Evolutionary conservation across 2,329 filamentous ascomycete genomes (phyloP).

Genomic region (Penicillium rolfsii): DNA sequence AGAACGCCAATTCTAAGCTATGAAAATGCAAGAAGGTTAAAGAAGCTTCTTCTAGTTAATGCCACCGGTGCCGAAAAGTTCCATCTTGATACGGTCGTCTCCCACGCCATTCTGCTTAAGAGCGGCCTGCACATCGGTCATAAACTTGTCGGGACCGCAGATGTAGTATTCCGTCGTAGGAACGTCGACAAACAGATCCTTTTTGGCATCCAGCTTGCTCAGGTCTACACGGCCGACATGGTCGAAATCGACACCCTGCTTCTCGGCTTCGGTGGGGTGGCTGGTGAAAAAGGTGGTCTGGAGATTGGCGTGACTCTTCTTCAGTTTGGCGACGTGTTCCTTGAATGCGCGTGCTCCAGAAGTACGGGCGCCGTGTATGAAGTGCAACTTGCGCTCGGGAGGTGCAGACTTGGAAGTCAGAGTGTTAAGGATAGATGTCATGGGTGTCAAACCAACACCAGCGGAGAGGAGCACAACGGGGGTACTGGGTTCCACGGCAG

Average conservation of each 20-base stretch:
- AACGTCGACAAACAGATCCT: slow-evolving; percentile 61
- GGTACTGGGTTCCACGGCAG: slow-evolving; percentile 38
- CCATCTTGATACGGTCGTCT: slow-evolving; percentile 64
- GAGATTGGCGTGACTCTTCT: slow-evolving; percentile 52
- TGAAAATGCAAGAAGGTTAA: not conserved
- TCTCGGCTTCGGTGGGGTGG: slow-evolving; percentile 50
- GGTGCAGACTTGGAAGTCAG: slow-evolving; percentile 47
- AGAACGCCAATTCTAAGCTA: not conserved
- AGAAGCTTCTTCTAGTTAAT: slow-evolving; percentile 20
- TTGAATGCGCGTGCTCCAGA: slow-evolving; percentile 56
- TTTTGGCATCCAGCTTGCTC: slow-evolving; percentile 55
- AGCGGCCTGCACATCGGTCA: slow-evolving; percentile 61
- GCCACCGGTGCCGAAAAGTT: slow-evolving; percentile 67
- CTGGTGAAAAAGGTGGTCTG: slow-evolving; percentile 63
- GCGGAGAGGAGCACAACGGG: slow-evolving; percentile 66
- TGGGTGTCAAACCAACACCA: slow-evolving; percentile 63
- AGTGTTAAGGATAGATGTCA: slow-evolving; percentile 64
- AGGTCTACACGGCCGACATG: slow-evolving; percentile 63
- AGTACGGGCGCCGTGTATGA: slow-evolving; percentile 61
- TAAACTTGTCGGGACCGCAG: slow-evolving; percentile 72
- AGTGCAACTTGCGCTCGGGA: slow-evolving; percentile 57
- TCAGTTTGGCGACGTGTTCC: slow-evolving; percentile 54
- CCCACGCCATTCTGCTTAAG: slow-evolving; percentile 62
- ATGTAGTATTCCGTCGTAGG: slow-evolving; percentile 66
- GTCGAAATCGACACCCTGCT: slow-evolving; percentile 62